These are phyloP conservation scores for Salvia sclarea DNA, from an alignment of 305 asterid genomes.

Conservation along the genomic window DNA sequence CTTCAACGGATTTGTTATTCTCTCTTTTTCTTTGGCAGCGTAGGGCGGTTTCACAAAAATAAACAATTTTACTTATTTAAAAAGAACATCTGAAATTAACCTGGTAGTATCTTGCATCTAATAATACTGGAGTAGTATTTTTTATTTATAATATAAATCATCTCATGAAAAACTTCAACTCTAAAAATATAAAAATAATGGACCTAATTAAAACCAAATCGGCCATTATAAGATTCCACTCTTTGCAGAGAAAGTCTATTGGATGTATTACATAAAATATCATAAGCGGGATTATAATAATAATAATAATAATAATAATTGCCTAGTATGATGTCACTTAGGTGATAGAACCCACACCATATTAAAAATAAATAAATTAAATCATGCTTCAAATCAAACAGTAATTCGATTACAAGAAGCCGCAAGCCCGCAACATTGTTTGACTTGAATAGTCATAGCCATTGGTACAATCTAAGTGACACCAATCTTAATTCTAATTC, in stretches of 20 bases:
- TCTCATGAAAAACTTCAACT: neutral
- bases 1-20: too few species aligned
- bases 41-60: too few species aligned
- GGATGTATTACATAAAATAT: neutral
- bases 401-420: slow-evolving; percentile 27
- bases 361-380: neutral
- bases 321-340: neutral
- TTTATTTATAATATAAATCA: neutral
- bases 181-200: neutral
- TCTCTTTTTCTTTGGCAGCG: too few species aligned
- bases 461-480: slow-evolving; percentile 31
- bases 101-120: neutral
- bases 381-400: neutral
- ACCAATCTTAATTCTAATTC: slow-evolving; percentile 18
- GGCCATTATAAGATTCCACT: slow-evolving; percentile 3
- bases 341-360: neutral
- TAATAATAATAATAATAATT: too few species aligned
- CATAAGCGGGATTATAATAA: neutral
- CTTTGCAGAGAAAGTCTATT: slow-evolving; percentile 7
- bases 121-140: too few species aligned
- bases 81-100: neutral
- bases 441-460: slow-evolving; percentile 34
- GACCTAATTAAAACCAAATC: neutral
- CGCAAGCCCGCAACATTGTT: slow-evolving; percentile 33
- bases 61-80: too few species aligned